Conservation (phyloP, 208 protist species). For the Plasmodiophora brassicae region DNA sequence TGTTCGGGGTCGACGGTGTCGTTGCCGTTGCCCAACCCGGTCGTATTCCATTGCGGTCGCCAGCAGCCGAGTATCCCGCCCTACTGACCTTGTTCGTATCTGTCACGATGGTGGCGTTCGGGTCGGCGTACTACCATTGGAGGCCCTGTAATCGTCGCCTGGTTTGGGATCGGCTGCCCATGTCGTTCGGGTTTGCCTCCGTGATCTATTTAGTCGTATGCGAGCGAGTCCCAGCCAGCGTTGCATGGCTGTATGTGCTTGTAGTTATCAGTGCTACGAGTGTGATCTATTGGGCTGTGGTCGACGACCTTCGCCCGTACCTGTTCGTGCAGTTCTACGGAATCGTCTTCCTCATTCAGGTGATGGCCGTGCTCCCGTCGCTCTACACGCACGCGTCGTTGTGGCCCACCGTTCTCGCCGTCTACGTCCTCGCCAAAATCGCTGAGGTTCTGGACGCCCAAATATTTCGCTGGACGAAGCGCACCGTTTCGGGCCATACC, state of each 20-base stretch:
- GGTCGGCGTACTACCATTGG: conserved; percentile 9
- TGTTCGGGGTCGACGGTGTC: neutral
- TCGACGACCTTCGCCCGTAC: conserved; percentile 3
- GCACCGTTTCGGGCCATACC: conserved; percentile 4
- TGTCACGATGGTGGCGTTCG: neutral
- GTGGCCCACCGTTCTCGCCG: neutral
- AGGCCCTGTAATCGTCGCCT: neutral
- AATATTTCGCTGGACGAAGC: neutral
- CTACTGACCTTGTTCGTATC: neutral
- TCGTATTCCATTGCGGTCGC: neutral
- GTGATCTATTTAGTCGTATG: neutral
- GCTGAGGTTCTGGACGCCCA: neutral
- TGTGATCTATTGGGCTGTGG: neutral
- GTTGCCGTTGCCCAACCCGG: neutral
- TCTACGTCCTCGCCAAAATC: neutral
- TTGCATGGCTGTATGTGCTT: neutral
- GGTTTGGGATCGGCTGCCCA: neutral
- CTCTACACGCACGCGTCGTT: neutral
- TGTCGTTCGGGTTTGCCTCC: neutral
- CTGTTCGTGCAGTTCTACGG: conserved; percentile 10
- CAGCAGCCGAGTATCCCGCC: neutral
- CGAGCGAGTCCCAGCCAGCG: neutral
- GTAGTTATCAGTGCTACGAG: neutral
- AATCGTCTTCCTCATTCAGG: neutral
- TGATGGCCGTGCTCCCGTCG: neutral